A percentile compares a stretch with the other conserved stretches of the same genome.
Conservation (phyloP, 805 yeast genomes). For the Yamadazyma tumulicola region DNA sequence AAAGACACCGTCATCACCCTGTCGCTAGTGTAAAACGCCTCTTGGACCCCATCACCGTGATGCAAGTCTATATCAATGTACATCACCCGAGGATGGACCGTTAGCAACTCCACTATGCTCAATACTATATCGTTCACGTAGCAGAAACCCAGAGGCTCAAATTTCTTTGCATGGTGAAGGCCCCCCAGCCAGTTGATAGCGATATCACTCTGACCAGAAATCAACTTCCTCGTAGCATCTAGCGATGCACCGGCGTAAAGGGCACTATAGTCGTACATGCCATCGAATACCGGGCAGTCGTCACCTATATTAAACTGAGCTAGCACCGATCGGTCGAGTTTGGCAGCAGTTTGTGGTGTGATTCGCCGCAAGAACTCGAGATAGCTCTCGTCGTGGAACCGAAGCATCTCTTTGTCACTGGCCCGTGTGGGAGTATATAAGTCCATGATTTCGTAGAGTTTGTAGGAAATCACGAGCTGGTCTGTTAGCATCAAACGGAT, state of each 20-base stretch:
- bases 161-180: conserved; percentile 91
- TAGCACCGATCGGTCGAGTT: conserved; percentile 52
- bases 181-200: conserved; percentile 98
- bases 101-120: conserved; percentile 75
- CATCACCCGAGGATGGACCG: conserved; percentile 89
- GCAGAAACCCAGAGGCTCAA: conserved; percentile 93
- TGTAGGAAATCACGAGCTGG: conserved; percentile 81
- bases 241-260: conserved; percentile 91
- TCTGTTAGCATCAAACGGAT: conserved; percentile 91
- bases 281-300: conserved; percentile 94
- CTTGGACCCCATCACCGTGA: conserved; percentile 98
- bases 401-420: conserved; percentile 69
- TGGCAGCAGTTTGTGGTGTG: conserved; percentile 68
- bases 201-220: conserved; percentile 83
- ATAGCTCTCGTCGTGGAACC: conserved; percentile 87
- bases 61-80: conserved; percentile 94
- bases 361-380: conserved; percentile 70
- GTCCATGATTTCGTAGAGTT: conserved; percentile 87
- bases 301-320: conserved; percentile 85
- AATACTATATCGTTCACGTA: conserved; percentile 92
- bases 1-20: conserved; percentile 95
- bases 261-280: conserved; percentile 85
- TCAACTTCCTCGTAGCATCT: conserved; percentile 85
- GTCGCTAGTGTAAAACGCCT: conserved; percentile 92
- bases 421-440: conserved; percentile 81